phyloP scores from a whole-genome alignment of 257 asterid genomes.

The Perilla frutescens region DNA sequence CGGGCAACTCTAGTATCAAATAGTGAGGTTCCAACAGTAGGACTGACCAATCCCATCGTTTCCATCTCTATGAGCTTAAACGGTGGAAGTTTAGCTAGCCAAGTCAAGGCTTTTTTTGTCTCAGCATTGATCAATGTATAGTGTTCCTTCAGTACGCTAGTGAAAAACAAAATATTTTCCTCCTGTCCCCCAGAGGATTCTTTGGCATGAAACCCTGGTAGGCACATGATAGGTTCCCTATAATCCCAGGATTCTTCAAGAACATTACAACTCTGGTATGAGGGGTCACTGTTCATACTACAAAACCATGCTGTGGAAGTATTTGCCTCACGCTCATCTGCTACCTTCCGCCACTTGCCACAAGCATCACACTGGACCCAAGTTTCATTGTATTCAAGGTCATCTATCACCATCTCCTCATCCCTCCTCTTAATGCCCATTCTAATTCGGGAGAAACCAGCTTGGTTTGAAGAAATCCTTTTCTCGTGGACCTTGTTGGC shows the following conservation, averaged over 20 bases:
- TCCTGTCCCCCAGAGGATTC: slow-evolving; percentile 71
- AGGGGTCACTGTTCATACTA: slow-evolving; percentile 83
- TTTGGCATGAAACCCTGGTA: slow-evolving; percentile 80
- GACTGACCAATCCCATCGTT: slow-evolving; percentile 82
- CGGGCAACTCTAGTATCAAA: slow-evolving; percentile 62
- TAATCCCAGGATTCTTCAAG: slow-evolving; percentile 89
- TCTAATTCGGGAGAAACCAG: slow-evolving; percentile 40
- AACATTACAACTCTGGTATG: slow-evolving; percentile 69
- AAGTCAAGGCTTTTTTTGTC: slow-evolving; percentile 80
- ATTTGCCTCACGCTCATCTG: slow-evolving; percentile 49
- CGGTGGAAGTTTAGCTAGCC: slow-evolving; percentile 89
- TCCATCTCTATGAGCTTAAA: slow-evolving; percentile 83
- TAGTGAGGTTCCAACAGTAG: slow-evolving; percentile 59
- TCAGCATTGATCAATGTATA: slow-evolving; percentile 57
- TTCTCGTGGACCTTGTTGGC: slow-evolving; percentile 32
- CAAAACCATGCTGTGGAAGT: slow-evolving; percentile 87
- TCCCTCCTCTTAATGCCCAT: slow-evolving; percentile 48
- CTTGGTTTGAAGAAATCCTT: slow-evolving; percentile 33
- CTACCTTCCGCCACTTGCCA: slow-evolving; percentile 92
- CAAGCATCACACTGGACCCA: slow-evolving; percentile 99
- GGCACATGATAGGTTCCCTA: slow-evolving; percentile 62
- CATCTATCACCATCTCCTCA: slow-evolving; percentile 40
- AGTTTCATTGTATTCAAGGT: slow-evolving; percentile 58
- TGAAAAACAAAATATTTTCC: slow-evolving; percentile 78
- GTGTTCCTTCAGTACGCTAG: slow-evolving; percentile 79